These are phyloP conservation scores for Neurospora sp. DNA, from an alignment of 495 filamentous ascomycete species.

Conservation along the genomic window DNA sequence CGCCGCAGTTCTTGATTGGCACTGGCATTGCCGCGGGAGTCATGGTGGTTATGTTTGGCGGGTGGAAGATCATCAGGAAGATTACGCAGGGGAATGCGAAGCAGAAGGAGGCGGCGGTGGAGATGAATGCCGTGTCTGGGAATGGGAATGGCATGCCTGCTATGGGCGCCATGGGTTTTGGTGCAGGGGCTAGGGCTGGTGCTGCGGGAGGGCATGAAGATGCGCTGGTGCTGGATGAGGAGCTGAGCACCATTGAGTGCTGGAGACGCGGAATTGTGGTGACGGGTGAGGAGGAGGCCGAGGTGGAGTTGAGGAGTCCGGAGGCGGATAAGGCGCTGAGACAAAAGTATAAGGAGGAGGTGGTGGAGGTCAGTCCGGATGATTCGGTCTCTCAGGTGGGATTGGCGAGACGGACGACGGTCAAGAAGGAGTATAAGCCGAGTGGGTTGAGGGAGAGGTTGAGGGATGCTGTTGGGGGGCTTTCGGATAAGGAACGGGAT, in stretches of 20 bases:
- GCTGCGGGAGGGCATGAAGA: slow-evolving; percentile 21
- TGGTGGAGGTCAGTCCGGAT: slow-evolving; percentile 15
- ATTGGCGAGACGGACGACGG: slow-evolving; percentile 7
- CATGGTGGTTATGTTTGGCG: slow-evolving; percentile 87
- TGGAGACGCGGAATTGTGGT: slow-evolving; percentile 72
- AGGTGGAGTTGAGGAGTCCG: slow-evolving; percentile 79
- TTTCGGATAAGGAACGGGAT: slow-evolving; percentile 2
- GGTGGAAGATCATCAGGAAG: slow-evolving; percentile 92
- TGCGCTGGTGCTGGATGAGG: slow-evolving; percentile 38
- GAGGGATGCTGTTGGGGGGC: background rate
- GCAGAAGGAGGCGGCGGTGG: slow-evolving; percentile 45
- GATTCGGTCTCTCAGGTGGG: slow-evolving; percentile 21
- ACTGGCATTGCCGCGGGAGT: slow-evolving; percentile 80
- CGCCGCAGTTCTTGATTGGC: slow-evolving; percentile 88
- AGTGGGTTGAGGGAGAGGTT: slow-evolving; percentile 9
- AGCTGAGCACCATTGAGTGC: slow-evolving; percentile 58
- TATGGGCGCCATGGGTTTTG: background rate
- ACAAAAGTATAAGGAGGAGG: slow-evolving; percentile 17
- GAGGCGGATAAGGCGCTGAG: slow-evolving; percentile 51
- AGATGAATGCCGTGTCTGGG: slow-evolving; percentile 26
- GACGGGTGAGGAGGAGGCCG: slow-evolving; percentile 58
- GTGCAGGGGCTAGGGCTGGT: background rate
- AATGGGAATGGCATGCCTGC: background rate
- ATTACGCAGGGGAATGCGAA: slow-evolving; percentile 40
- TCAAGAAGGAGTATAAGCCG: slow-evolving; percentile 18